phyloP scores from a whole-genome alignment of 2,329 filamentous ascomycete species.

The Ophiocordyceps robertsii region DNA sequence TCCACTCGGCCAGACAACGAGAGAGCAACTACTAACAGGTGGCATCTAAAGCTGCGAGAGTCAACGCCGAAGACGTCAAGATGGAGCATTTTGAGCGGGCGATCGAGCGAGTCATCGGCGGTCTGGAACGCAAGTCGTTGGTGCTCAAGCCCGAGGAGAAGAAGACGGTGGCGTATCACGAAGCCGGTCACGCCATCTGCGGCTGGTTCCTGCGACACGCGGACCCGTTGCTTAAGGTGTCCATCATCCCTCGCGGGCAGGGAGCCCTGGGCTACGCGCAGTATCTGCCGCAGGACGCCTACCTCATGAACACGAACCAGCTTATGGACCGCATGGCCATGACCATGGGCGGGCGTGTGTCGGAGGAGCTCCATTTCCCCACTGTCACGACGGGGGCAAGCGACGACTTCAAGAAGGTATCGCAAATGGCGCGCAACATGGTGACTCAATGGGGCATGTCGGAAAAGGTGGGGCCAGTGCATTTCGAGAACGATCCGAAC shows the following conservation, averaged over 20 bases:
- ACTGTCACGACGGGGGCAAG: slow-evolving; percentile 90
- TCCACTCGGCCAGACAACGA: neutral
- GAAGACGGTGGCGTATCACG: slow-evolving; percentile 92
- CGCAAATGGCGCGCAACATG: slow-evolving; percentile 90
- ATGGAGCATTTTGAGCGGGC: slow-evolving; percentile 95
- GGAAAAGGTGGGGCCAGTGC: slow-evolving; percentile 79
- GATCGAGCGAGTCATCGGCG: slow-evolving; percentile 92
- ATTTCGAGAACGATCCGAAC: slow-evolving; percentile 75
- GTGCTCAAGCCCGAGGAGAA: slow-evolving; percentile 91
- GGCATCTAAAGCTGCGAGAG: slow-evolving; percentile 55
- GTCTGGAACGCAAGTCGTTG: slow-evolving; percentile 92
- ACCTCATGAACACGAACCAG: slow-evolving; percentile 90
- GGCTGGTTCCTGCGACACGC: slow-evolving; percentile 96
- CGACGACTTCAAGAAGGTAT: slow-evolving; percentile 98
- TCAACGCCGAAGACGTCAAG: slow-evolving; percentile 64
- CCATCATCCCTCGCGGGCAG: slow-evolving; percentile 92
- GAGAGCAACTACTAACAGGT: neutral
- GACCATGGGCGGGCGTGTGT: slow-evolving; percentile 91
- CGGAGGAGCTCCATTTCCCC: slow-evolving; percentile 91
- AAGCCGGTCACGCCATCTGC: slow-evolving; percentile 95
- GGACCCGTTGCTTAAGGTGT: slow-evolving; percentile 96
- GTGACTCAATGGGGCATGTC: slow-evolving; percentile 99
- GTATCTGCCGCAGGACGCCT: slow-evolving; percentile 88
- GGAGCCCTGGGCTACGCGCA: slow-evolving; percentile 92
- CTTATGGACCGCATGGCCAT: slow-evolving; percentile 99